Evolutionary conservation across 2,329 filamentous ascomycete species (phyloP).

Genomic region (Coniochaeta pulveracea): DNA sequence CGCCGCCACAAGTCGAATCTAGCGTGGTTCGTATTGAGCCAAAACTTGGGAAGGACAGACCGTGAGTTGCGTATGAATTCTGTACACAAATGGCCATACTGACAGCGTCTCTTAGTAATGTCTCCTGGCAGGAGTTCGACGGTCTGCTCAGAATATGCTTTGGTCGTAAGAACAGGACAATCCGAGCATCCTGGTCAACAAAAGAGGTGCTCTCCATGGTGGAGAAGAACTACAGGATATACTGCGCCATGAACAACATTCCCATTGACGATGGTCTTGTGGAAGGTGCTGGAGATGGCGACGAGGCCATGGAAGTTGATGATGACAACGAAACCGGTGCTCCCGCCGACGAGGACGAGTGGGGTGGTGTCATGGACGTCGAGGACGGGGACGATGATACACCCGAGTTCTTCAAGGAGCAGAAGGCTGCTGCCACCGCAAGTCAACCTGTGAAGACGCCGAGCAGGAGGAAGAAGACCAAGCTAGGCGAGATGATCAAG

Average conservation of each 20-base stretch:
- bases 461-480: constrained; percentile 65
- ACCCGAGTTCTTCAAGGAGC: constrained; percentile 75
- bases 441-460: constrained; percentile 42
- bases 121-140: constrained; percentile 93
- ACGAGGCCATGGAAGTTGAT: constrained; percentile 22
- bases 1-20: constrained; percentile 84
- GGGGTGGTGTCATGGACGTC: constrained; percentile 36
- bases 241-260: constrained; percentile 79
- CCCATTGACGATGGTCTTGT: constrained; percentile 57
- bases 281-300: constrained; percentile 30
- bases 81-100: constrained; percentile 12
- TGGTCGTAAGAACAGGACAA: constrained; percentile 77
- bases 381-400: constrained; percentile 56
- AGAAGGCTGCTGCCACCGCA: constrained; percentile 26
- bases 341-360: constrained; percentile 30
- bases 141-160: constrained; percentile 76
- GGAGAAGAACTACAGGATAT: constrained; percentile 81
- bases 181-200: constrained; percentile 71
- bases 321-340: constrained; percentile 29
- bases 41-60: constrained; percentile 47
- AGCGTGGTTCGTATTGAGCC: constrained; percentile 21
- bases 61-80: background rate
- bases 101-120: constrained; percentile 58
- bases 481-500: constrained; percentile 69
- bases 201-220: constrained; percentile 72